Evolutionary conservation across 805 yeast species (phyloP).

Genomic region (Saccharomycopsis fodiens): DNA sequence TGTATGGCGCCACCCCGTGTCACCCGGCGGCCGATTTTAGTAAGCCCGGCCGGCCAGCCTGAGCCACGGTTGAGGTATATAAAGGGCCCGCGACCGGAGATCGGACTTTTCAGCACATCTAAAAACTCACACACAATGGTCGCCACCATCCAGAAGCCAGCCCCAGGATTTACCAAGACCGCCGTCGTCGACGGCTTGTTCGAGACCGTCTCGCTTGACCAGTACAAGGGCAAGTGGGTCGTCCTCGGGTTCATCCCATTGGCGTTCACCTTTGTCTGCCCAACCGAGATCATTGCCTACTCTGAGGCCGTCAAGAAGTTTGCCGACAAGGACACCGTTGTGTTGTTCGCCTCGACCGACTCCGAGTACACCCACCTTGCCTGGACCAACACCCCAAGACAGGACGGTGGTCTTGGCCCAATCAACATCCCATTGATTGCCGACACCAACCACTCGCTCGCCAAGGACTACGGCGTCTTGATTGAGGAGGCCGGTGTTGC

Average conservation of each 20-base stretch:
- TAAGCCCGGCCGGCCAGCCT: not conserved
- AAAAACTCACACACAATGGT: conserved; percentile 47
- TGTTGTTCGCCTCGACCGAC: conserved; percentile 95
- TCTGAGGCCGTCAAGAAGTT: conserved; percentile 91
- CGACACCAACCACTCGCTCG: conserved; percentile 92
- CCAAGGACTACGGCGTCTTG: conserved; percentile 96
- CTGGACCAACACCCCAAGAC: conserved; percentile 95
- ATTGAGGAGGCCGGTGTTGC: conserved; percentile 95
- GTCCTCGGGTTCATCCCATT: conserved; percentile 93
- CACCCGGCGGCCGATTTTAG: not conserved
- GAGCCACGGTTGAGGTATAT: not conserved
- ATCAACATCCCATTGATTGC: conserved; percentile 91
- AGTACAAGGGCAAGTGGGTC: conserved; percentile 98
- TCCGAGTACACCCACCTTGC: conserved; percentile 96
- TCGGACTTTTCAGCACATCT: not conserved
- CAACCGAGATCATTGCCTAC: conserved; percentile 98
- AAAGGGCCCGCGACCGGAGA: not conserved
- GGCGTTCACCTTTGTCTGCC: conserved; percentile 99
- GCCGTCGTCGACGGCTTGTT: conserved; percentile 96
- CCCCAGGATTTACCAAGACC: conserved; percentile 92
- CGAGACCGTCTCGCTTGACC: conserved; percentile 90
- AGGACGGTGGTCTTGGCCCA: conserved; percentile 97
- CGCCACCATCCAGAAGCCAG: conserved; percentile 88
- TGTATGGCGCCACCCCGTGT: no score
- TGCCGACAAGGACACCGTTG: conserved; percentile 77